Evolutionary conservation across 2,329 filamentous ascomycete genomes (phyloP).

Genomic region (Paracorniculantispora psalliotae): DNA sequence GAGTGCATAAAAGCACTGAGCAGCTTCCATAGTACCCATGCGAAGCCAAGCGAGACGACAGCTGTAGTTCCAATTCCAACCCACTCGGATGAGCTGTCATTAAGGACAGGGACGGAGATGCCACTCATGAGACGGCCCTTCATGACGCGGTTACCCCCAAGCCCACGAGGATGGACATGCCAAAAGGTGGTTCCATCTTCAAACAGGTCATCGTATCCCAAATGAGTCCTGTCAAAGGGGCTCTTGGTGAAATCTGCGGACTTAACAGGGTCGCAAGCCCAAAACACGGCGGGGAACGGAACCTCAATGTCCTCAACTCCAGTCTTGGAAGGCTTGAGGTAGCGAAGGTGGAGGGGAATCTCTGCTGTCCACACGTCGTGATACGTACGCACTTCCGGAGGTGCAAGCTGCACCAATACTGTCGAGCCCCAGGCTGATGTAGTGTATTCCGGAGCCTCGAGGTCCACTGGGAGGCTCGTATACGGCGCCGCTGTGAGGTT

Average conservation of each 20-base stretch:
- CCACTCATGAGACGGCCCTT: constrained; percentile 43
- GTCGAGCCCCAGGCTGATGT: constrained; percentile 73
- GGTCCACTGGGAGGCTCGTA: constrained; percentile 72
- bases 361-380: constrained; percentile 55
- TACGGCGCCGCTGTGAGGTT: constrained; percentile 66
- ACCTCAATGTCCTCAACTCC: constrained; percentile 54
- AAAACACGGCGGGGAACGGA: constrained; percentile 82
- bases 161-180: constrained; percentile 56
- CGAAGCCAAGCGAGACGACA: constrained; percentile 58
- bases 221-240: constrained; percentile 76
- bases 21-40: constrained; percentile 64
- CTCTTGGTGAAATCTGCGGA: constrained; percentile 66
- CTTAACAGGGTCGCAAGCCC: constrained; percentile 71
- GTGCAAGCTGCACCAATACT: constrained; percentile 67
- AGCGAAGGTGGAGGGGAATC: constrained; percentile 82
- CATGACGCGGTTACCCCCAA: constrained; percentile 21
- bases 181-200: constrained; percentile 74
- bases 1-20: constrained; percentile 26
- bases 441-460: constrained; percentile 85
- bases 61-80: constrained; percentile 52
- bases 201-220: constrained; percentile 86
- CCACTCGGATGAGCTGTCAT: constrained; percentile 44
- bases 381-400: constrained; percentile 36
- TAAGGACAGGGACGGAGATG: constrained; percentile 62
- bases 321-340: constrained; percentile 58